These are phyloP conservation scores for Cichorium intybus DNA, from an alignment of 140 eudicot genomes.

Conservation along the genomic window DNA sequence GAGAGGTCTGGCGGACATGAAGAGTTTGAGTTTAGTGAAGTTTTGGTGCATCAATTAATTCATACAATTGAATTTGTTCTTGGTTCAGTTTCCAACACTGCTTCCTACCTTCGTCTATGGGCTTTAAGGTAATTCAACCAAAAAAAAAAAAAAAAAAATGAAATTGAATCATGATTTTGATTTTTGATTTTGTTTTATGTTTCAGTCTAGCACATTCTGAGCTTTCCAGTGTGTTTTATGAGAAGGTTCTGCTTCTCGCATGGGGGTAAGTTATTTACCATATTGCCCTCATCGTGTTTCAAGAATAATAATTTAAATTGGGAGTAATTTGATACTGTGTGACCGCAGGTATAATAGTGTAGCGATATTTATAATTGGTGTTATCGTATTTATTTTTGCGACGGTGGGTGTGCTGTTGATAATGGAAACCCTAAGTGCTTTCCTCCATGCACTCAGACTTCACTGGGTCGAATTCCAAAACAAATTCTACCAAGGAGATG, in stretches of 20 bases:
- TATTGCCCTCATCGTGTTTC: neutral
- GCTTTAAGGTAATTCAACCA: conserved; percentile 66
- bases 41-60: conserved; percentile 83
- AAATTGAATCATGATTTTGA: neutral
- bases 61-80: conserved; percentile 94
- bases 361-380: conserved; percentile 50
- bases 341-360: conserved; percentile 62
- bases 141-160: neutral
- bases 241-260: conserved; percentile 73
- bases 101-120: conserved; percentile 91
- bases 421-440: conserved; percentile 91
- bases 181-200: conserved; percentile 16
- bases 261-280: conserved; percentile 71
- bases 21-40: conserved; percentile 74
- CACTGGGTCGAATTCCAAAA: conserved; percentile 93
- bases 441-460: conserved; percentile 85
- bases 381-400: conserved; percentile 63
- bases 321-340: neutral
- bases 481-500: conserved; percentile 86
- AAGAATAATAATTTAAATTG: neutral
- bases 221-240: conserved; percentile 79
- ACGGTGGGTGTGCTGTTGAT: conserved; percentile 81
- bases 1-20: conserved; percentile 52
- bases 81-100: conserved; percentile 91
- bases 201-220: conserved; percentile 92